phyloP scores from a whole-genome alignment of 768 basidiomycete genomes.

The Symmetrospora coprosmae region DNA sequence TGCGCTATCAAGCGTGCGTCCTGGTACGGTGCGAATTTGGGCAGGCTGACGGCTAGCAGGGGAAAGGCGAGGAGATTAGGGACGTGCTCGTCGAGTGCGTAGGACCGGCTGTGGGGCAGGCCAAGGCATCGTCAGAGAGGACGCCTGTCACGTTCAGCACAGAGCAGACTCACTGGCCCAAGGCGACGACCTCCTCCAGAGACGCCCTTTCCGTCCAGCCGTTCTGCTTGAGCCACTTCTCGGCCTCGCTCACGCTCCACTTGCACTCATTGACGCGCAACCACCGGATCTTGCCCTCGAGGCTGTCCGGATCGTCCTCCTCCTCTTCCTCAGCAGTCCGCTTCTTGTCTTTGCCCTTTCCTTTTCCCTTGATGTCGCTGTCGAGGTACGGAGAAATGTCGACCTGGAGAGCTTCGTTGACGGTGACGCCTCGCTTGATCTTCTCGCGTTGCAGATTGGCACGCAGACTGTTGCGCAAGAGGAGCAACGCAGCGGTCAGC shows the following conservation, averaged over 20 bases:
- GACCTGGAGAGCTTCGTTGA: conserved; percentile 44
- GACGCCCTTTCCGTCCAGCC: conserved; percentile 26
- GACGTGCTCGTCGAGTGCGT: conserved; percentile 64
- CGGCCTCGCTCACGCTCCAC: conserved; percentile 54
- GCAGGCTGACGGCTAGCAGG: conserved; percentile 44
- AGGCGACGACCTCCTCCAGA: conserved; percentile 26
- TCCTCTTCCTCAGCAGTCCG: conserved; percentile 22
- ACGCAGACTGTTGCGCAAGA: conserved; percentile 26
- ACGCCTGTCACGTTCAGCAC: conserved; percentile 21
- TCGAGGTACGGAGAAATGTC: conserved; percentile 24
- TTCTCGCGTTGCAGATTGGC: conserved; percentile 43
- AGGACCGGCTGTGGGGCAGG: conserved; percentile 36
- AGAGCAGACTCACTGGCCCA: conserved; percentile 18
- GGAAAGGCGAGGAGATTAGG: conserved; percentile 68
- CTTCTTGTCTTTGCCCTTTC: conserved; percentile 30
- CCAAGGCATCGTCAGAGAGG: conserved; percentile 15
- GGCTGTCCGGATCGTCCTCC: conserved; percentile 21
- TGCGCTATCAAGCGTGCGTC: conserved; percentile 78
- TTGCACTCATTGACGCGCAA: conserved; percentile 62
- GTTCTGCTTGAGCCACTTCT: conserved; percentile 37
- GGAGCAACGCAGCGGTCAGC: too few relatives aligned
- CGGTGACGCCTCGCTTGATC: conserved; percentile 55
- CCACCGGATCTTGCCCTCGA: conserved; percentile 45
- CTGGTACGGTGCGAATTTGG: conserved; percentile 57
- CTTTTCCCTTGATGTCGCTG: conserved; percentile 23